Conservation (phyloP, 2,329 filamentous ascomycete species). For the Penicillium thymicola region DNA sequence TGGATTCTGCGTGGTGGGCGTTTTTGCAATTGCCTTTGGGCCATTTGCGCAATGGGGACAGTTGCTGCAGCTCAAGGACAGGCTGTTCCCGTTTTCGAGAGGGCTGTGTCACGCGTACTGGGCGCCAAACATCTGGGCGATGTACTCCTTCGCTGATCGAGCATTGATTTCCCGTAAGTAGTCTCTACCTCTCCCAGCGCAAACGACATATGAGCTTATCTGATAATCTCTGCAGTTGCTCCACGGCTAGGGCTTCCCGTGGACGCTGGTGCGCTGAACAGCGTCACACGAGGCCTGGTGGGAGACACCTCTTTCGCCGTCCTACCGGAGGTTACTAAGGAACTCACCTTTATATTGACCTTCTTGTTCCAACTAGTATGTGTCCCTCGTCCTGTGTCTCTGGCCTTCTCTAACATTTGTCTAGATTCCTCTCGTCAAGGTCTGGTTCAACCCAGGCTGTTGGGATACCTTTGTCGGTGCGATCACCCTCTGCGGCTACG, state of each 20-base stretch:
- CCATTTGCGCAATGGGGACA: constrained; percentile 82
- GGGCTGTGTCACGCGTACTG: constrained; percentile 97
- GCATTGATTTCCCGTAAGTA: constrained; percentile 72
- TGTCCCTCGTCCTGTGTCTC: constrained; percentile 1
- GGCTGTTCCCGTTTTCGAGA: constrained; percentile 89
- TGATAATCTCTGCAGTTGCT: constrained; percentile 59
- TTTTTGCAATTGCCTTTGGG: constrained; percentile 80
- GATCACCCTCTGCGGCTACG: constrained; percentile 88
- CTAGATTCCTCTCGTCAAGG: constrained; percentile 70
- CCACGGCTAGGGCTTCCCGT: constrained; percentile 74
- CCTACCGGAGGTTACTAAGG: constrained; percentile 78
- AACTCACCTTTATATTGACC: constrained; percentile 77
- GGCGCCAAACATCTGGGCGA: constrained; percentile 95
- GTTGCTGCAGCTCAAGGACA: constrained; percentile 74
- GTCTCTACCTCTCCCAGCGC: background rate
- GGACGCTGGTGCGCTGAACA: constrained; percentile 71
- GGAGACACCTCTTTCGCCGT: constrained; percentile 94
- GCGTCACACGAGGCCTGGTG: constrained; percentile 87
- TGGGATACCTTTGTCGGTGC: constrained; percentile 90
- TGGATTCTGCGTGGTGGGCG: constrained; percentile 64
- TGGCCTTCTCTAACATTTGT: constrained; percentile 14
- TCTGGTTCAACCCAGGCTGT: constrained; percentile 76
- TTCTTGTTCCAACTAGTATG: constrained; percentile 71
- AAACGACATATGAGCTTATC: constrained; percentile 10
- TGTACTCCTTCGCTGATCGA: constrained; percentile 90